Percentiles rank a stretch among this genome's conserved stretches.
phyloP scores from a whole-genome alignment of 2,329 filamentous ascomycete species.

The Pseudovirgaria hyperparasitica region DNA sequence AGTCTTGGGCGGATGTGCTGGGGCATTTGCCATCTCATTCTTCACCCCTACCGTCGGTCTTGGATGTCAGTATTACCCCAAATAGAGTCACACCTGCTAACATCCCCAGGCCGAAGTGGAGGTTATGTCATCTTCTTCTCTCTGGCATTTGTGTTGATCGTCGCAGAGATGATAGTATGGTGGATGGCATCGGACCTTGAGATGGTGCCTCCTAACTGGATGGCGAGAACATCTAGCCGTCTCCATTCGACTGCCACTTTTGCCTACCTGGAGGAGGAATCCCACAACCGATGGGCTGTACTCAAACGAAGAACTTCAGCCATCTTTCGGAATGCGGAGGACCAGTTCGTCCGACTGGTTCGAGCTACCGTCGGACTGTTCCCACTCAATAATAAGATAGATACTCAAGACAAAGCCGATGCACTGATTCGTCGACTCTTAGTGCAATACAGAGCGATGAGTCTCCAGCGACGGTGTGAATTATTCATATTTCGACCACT shows the following conservation, averaged over 20 bases:
- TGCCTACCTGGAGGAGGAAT: slow-evolving; percentile 1
- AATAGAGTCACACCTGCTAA: no score
- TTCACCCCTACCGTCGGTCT: slow-evolving; percentile 35
- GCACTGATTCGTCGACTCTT: slow-evolving; percentile 1
- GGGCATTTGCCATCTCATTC: slow-evolving; percentile 29
- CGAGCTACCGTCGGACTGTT: no score
- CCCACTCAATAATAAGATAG: no score
- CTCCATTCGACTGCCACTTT: neutral
- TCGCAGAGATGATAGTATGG: slow-evolving; percentile 27
- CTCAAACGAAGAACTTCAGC: no score
- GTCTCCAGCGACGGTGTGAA: slow-evolving; percentile 10
- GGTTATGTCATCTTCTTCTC: slow-evolving; percentile 31
- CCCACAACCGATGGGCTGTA: no score
- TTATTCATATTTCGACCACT: slow-evolving; percentile 18
- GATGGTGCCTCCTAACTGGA: slow-evolving; percentile 3
- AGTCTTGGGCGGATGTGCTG: slow-evolving; percentile 22
- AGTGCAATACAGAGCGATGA: neutral
- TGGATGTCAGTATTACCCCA: slow-evolving; percentile 25
- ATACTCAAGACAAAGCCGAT: slow-evolving; percentile 6
- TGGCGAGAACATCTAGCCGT: slow-evolving; percentile 1
- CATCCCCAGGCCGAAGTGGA: slow-evolving; percentile 22
- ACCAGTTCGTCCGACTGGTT: no score
- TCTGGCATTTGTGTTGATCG: slow-evolving; percentile 19
- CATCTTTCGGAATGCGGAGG: no score
- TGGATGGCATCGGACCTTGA: slow-evolving; percentile 14